A percentile compares a stretch with the other conserved stretches of the same genome.
Evolutionary conservation across 2,329 filamentous ascomycete genomes (phyloP).

Genomic region (Aspergillus sp.): DNA sequence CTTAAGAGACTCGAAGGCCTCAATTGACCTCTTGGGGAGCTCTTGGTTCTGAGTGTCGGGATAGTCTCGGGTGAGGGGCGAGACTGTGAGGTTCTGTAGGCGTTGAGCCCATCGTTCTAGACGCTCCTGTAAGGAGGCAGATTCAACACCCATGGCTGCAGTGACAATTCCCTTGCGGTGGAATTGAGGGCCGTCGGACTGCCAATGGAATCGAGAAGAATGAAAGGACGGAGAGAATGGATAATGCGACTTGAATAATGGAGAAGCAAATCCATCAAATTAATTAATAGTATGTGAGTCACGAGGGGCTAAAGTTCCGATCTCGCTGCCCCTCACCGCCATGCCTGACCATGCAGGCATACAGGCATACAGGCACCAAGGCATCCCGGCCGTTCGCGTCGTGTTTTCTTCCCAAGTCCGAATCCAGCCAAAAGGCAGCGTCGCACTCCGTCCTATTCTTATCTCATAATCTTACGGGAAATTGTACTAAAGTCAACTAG

Average conservation of each 20-base stretch:
- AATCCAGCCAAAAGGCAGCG: neutral
- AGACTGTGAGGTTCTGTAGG: conserved; percentile 43
- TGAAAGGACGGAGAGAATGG: neutral
- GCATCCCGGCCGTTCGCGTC: neutral
- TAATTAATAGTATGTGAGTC: conserved; percentile 2
- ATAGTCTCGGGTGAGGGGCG: conserved; percentile 46
- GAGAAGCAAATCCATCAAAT: neutral
- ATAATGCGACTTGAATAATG: neutral
- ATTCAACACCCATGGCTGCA: conserved; percentile 36
- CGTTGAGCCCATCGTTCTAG: conserved; percentile 44
- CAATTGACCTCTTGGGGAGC: conserved; percentile 39
- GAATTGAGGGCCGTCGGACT: conserved; percentile 8
- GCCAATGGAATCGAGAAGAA: conserved; percentile 9
- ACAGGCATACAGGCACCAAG: neutral
- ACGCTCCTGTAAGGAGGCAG: conserved; percentile 36
- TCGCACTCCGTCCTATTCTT: neutral
- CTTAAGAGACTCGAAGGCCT: conserved; percentile 43
- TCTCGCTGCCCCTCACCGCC: neutral
- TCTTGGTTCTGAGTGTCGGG: conserved; percentile 40
- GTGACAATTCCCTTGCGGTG: conserved; percentile 12
- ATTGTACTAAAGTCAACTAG: neutral
- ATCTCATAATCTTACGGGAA: neutral
- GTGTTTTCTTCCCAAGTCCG: neutral
- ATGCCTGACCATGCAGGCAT: neutral
- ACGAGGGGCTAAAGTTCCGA: neutral